These are phyloP conservation scores for Talaromyces islandicus DNA, from an alignment of 2,329 filamentous ascomycete genomes.

Conservation along the genomic window DNA sequence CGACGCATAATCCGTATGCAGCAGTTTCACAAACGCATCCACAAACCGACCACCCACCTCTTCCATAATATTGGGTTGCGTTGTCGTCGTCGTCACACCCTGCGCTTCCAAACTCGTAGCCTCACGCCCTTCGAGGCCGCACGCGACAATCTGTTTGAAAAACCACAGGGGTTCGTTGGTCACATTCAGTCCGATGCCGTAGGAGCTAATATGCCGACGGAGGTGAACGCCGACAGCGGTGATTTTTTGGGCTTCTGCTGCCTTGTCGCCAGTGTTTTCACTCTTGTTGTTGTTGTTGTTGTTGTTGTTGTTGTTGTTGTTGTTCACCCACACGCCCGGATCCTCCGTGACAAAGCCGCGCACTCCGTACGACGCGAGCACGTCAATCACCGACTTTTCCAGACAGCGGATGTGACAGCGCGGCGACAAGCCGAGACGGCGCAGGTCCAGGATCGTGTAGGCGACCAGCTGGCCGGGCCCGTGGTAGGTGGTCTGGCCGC, in stretches of 20 bases:
- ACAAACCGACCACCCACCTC: conserved; percentile 34
- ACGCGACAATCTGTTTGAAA: conserved; percentile 72
- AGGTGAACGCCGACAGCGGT: conserved; percentile 90
- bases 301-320: conserved; percentile 12
- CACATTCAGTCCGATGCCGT: conserved; percentile 68
- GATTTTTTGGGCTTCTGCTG: conserved; percentile 61
- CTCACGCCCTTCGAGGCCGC: conserved; percentile 72
- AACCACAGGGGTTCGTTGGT: conserved; percentile 58
- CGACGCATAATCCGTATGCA: conserved; percentile 15
- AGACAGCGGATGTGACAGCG: conserved; percentile 72
- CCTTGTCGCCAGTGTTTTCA: conserved; percentile 6
- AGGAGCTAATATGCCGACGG: conserved; percentile 71
- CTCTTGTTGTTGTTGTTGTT: conserved; percentile 11
- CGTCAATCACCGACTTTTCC: conserved; percentile 67
- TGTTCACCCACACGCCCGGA: conserved; percentile 73
- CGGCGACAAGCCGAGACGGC: conserved; percentile 61
- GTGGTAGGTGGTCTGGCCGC: conserved; percentile 91
- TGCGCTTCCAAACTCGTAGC: conserved; percentile 68
- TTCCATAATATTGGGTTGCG: conserved; percentile 27
- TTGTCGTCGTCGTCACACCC: conserved; percentile 18
- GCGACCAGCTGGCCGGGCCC: conserved; percentile 87
- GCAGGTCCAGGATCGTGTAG: conserved; percentile 87
- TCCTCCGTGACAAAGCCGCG: conserved; percentile 61
- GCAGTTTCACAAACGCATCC: conserved; percentile 29
- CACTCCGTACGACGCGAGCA: conserved; percentile 58